phyloP scores from a whole-genome alignment of 1,139 yeast species.

The Groenewaldozyma auringiensis region DNA sequence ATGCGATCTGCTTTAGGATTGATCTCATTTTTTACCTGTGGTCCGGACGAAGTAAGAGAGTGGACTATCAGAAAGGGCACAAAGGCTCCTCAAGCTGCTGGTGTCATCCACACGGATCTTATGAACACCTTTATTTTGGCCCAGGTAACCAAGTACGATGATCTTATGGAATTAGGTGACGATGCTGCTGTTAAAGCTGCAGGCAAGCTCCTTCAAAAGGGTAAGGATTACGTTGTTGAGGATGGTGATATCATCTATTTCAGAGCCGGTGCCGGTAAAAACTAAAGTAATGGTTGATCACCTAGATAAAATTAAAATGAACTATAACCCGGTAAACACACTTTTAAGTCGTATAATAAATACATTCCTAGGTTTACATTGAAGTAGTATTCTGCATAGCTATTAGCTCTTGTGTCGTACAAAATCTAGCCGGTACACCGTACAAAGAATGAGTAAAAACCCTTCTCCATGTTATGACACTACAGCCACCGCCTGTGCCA shows the following conservation, averaged over 20 bases:
- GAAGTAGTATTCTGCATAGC: too few species aligned
- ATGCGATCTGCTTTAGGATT: constrained; percentile 65
- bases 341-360: too few species aligned
- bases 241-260: constrained; percentile 88
- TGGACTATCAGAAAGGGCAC: constrained; percentile 82
- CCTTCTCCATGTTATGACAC: constrained; percentile 21
- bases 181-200: constrained; percentile 84
- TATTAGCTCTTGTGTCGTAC: constrained; percentile 12
- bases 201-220: constrained; percentile 89
- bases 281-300: constrained; percentile 33
- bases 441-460: constrained; percentile 23
- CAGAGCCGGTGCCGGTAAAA: constrained; percentile 96
- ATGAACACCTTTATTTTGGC: constrained; percentile 79
- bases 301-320: too few species aligned
- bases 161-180: constrained; percentile 71
- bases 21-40: constrained; percentile 87
- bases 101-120: constrained; percentile 83
- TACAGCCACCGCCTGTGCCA: constrained; percentile 13
- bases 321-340: too few species aligned
- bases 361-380: too few species aligned
- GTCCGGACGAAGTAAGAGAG: constrained; percentile 82
- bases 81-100: constrained; percentile 88
- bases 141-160: constrained; percentile 78
- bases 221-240: constrained; percentile 93
- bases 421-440: constrained; percentile 20